Evolutionary conservation across 768 basidiomycete species (phyloP).

Genomic region (Hericium erinaceus): DNA sequence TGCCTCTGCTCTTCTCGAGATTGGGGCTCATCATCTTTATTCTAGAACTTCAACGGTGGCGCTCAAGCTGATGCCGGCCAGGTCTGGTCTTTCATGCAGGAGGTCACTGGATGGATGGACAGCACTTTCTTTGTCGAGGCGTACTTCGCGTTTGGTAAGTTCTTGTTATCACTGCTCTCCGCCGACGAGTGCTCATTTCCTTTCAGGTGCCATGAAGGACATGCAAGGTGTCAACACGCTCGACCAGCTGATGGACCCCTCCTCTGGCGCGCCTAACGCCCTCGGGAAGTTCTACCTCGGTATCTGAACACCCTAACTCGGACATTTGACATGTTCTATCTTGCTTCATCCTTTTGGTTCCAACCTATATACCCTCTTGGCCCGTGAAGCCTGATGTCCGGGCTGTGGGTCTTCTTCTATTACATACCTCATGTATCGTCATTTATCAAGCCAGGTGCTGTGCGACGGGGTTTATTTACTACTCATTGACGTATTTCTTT

Average conservation of each 20-base stretch:
- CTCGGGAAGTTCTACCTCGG: slow-evolving; percentile 45
- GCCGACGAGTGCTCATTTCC: background rate
- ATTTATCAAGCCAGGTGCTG: no score
- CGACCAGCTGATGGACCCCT: slow-evolving; percentile 40
- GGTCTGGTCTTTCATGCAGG: slow-evolving; percentile 39
- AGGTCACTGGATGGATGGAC: slow-evolving; percentile 38
- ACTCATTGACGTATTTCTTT: no score
- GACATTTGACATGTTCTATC: background rate
- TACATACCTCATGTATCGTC: no score
- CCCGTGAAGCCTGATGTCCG: background rate
- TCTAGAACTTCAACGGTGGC: slow-evolving; percentile 44
- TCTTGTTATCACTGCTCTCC: background rate
- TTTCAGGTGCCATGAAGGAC: slow-evolving; percentile 41
- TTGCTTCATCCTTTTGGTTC: background rate
- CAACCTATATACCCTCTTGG: background rate
- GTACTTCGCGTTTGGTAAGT: slow-evolving; percentile 58
- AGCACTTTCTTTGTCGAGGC: slow-evolving; percentile 28
- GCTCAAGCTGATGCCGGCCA: slow-evolving; percentile 31
- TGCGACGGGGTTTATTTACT: no score
- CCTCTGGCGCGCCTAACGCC: slow-evolving; percentile 35
- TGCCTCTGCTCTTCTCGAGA: background rate
- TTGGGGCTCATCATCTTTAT: slow-evolving; percentile 3
- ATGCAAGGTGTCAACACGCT: slow-evolving; percentile 44
- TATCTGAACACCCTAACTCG: slow-evolving; percentile 14
- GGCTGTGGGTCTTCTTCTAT: background rate